Evolutionary conservation across 176 grass and related monocot species (phyloP), one percentile per base, ranked within the genome.

Genomic region (Bonia amplexicaulis): DNA sequence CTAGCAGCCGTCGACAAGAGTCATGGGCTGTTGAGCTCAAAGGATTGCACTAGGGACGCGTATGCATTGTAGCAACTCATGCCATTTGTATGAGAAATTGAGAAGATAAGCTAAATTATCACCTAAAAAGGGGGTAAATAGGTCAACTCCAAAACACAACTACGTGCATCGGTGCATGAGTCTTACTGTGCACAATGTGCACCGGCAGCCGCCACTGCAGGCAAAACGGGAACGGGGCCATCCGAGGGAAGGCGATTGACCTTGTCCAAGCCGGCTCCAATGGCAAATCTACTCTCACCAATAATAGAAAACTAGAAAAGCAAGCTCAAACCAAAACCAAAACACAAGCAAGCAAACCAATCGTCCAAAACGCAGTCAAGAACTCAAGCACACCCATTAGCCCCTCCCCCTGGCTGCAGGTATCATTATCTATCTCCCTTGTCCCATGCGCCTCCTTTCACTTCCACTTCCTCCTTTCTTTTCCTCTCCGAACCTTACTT

Each of bases 401-500:
- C 17, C 16, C 5, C 17, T 7, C 17, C 13, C 49, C 5, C 69
- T 53, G 9, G 8, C 74, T 25, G 40, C 59, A n/a, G 82, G 61
- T 12, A 15, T 45, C 74, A 12, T 69, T 51, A 9, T 66, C 26
- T 19, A 16, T 45, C 81, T 20, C 22, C 25, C 41, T 20, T 40
- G 39, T 31, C 9, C 9, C 51, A 11, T 76, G 19, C 42, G 42
- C 10, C 1, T 10, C 22, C 6, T 27, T 40, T 9, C 17, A 22
- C 9, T 19, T 47, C 19, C 12, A 10, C 7, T 23, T 49, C 29
- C 45, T 14, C 12, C 44, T 29, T 35, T 11, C n/a, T 26, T 9
- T 44, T 17, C 74, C 2, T 49, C n/a, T 33, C 23, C 73, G 67
- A 79, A 87, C 67, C 73, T 83, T 87, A 87, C 87, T 87, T 90